Evolutionary conservation across 768 basidiomycete genomes (phyloP).

Genomic region (Saitozyma sp.): DNA sequence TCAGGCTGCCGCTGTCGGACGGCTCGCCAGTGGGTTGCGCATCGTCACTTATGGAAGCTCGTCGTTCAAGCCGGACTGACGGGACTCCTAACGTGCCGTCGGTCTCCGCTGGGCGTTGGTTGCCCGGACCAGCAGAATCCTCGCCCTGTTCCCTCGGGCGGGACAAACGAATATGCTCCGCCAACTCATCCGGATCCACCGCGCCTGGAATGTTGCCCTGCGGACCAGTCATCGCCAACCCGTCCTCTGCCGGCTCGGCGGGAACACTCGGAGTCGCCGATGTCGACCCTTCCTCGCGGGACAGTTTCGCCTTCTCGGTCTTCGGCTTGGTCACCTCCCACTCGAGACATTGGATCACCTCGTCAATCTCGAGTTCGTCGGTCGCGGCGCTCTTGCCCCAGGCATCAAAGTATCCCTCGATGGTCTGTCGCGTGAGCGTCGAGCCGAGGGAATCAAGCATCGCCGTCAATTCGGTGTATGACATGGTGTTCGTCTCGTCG

Average conservation of each 20-base stretch:
- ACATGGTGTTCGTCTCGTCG: conserved; percentile 72
- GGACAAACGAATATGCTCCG: conserved; percentile 53
- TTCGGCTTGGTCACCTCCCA: conserved; percentile 71
- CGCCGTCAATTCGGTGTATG: conserved; percentile 81
- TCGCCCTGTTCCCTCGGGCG: conserved; percentile 23
- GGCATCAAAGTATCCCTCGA: conserved; percentile 77
- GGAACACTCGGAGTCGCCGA: conserved; percentile 53
- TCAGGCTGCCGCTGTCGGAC: conserved; percentile 1
- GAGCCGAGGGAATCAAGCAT: conserved; percentile 98
- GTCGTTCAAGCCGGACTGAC: conserved; percentile 26
- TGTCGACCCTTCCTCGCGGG: conserved; percentile 16
- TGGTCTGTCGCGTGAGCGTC: conserved; percentile 75
- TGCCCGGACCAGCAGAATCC: conserved; percentile 19
- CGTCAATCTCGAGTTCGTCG: conserved; percentile 74
- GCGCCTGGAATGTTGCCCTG: conserved; percentile 60
- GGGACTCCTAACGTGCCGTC: conserved; percentile 17
- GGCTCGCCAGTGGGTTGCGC: neutral
- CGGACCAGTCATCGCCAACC: conserved; percentile 39
- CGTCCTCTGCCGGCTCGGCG: conserved; percentile 47
- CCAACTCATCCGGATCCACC: conserved; percentile 54
- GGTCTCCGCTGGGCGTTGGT: conserved; percentile 21
- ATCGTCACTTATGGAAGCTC: conserved; percentile 17
- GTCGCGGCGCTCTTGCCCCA: conserved; percentile 63
- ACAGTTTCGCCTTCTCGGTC: conserved; percentile 65
- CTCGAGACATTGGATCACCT: conserved; percentile 83